Evolutionary conservation across 2,329 filamentous ascomycete genomes (phyloP), one percentile per base, ranked within the genome.

Genomic region (Westerdykella sp.): DNA sequence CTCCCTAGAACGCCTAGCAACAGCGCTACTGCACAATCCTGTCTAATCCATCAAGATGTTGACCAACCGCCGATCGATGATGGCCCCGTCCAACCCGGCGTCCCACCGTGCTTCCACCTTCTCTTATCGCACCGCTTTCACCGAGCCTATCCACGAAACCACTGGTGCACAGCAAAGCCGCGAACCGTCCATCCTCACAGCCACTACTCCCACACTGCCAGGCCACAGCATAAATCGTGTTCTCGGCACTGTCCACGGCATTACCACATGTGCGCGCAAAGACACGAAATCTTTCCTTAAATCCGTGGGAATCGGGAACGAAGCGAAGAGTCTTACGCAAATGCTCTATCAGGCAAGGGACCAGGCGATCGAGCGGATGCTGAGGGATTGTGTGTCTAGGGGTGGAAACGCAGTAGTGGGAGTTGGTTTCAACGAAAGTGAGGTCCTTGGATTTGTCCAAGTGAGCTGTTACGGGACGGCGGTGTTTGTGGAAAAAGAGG

Each of bases 41-140:
- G 37, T 16, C 13, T 16, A 41, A 32, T 5, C 16, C 15, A 40
- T 18, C 35, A 57, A 39, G 16, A 62, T 65, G 59, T 54, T 65
- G 47, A 65, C 62, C 44, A 65, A 65, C 48, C 60, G 60, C 43
- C 60, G 59, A 46, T 64, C 60, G 12, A 65, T 57, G 21, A 60
- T 65, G 62, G 59, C 60, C 46, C 25, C 25, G 9, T 28, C 25
- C 25, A 49, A 59, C n/a, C 52, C 59, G 16, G 50, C 52, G 10
- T 51, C 43, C 48, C n/a, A 58, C 43, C 23, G 55, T 31, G 52
- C 53, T 45, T 51, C 57, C 9, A 55, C 47, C 41, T 62, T 40
- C 16, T 42, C 40, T 2, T 25, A 28, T 12, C 25, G 25, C 7
- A 28, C 25, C 25, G 11, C 25, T 12, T 28, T 28, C 25, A 28